Conservation (phyloP, 768 basidiomycete genomes). For the Hysterangium stoloniferum region DNA sequence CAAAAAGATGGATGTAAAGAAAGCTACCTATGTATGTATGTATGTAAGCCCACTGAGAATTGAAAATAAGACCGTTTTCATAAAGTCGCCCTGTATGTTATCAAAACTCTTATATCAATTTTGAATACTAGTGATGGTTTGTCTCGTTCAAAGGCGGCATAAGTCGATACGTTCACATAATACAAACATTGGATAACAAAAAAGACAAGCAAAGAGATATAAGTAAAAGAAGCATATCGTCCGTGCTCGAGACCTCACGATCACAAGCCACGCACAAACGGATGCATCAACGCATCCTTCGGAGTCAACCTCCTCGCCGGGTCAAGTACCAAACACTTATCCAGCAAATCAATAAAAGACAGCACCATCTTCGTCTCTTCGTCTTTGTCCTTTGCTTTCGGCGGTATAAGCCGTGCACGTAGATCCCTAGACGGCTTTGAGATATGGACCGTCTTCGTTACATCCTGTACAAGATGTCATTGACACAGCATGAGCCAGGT, state of each 20-base stretch:
- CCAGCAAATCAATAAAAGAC: constrained; percentile 83
- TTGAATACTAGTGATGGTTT: too few species aligned
- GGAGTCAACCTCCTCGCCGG: constrained; percentile 82
- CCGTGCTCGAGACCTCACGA: neutral
- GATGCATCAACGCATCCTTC: constrained; percentile 79
- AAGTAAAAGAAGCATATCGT: neutral
- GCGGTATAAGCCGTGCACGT: constrained; percentile 73
- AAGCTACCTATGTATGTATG: too few species aligned
- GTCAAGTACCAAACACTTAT: constrained; percentile 85
- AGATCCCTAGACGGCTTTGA: constrained; percentile 80
- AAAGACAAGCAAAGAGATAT: neutral
- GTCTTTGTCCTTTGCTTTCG: constrained; percentile 73
- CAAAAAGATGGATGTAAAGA: too few species aligned
- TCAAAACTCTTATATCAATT: too few species aligned
- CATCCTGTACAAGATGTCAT: constrained; percentile 47
- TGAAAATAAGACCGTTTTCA: too few species aligned
- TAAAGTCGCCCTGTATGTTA: too few species aligned
- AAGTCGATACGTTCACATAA: too few species aligned
- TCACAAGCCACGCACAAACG: constrained; percentile 65
- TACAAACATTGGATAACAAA: neutral
- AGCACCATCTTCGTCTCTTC: constrained; percentile 77
- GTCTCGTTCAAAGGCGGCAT: too few species aligned
- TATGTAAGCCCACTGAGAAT: too few species aligned
- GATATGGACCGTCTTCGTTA: constrained; percentile 72
- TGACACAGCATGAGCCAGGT: neutral